Conservation (phyloP, 2,329 filamentous ascomycete species). For the Pestalotiopsis fici region DNA sequence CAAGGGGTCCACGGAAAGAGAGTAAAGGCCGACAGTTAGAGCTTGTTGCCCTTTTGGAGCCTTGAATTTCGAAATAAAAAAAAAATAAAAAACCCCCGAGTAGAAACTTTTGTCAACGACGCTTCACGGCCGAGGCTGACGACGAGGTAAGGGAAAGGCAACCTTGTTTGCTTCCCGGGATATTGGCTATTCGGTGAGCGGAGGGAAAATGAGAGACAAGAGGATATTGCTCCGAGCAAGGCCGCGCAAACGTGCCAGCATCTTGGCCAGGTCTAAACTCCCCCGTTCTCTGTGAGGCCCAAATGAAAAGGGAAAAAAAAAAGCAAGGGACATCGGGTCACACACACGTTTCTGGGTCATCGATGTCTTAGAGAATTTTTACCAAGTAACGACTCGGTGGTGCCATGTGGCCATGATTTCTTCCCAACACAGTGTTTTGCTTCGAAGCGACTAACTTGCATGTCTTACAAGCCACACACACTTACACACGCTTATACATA, state of each 20-base stretch:
- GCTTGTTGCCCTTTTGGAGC: no score
- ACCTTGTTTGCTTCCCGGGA: background rate
- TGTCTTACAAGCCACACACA: background rate
- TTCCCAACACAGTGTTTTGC: background rate
- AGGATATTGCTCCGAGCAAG: background rate
- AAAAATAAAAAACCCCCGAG: no score
- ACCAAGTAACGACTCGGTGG: background rate
- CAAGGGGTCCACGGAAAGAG: background rate
- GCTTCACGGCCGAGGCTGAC: conserved; percentile 2
- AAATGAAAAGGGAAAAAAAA: background rate
- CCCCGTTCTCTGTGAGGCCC: background rate
- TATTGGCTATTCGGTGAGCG: background rate
- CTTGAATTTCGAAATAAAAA: no score
- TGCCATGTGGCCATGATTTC: background rate
- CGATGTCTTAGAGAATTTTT: background rate
- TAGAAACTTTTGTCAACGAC: background rate
- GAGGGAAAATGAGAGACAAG: background rate
- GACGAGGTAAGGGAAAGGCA: conserved; percentile 1
- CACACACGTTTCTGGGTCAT: background rate
- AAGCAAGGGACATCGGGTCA: background rate
- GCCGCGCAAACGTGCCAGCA: background rate
- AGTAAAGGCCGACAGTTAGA: background rate
- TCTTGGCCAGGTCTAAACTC: background rate
- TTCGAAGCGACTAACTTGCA: background rate
- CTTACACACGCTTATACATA: background rate